A percentile compares a stretch with the other conserved stretches of the same genome.
Evolutionary conservation across 2,329 filamentous ascomycete genomes (phyloP).

Genomic region (Verruconis gallopava): DNA sequence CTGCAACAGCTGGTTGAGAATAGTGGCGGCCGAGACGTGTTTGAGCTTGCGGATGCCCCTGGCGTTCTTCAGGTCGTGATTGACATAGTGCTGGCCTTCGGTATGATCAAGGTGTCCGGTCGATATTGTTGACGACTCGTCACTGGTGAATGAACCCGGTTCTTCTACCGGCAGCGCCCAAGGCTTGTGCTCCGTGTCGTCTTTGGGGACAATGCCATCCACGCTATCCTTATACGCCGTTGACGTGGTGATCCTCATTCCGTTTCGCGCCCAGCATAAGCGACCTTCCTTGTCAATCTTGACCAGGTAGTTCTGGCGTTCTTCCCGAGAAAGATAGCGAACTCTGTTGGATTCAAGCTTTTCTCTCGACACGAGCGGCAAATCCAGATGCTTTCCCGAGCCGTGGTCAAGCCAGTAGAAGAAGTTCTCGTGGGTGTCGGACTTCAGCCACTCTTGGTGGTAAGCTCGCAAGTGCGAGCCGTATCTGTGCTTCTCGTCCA

Average conservation of each 20-base stretch:
- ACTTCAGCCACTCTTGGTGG: constrained; percentile 70
- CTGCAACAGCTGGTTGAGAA: constrained; percentile 67
- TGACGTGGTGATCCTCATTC: constrained; percentile 62
- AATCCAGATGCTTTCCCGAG: constrained; percentile 55
- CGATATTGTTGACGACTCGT: neutral
- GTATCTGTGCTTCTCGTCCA: constrained; percentile 76
- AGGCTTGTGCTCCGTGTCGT: constrained; percentile 29
- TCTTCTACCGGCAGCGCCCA: constrained; percentile 15
- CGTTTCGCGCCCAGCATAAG: constrained; percentile 81
- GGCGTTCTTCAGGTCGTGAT: constrained; percentile 47
- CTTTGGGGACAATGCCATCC: constrained; percentile 40
- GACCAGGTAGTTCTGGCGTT: constrained; percentile 69
- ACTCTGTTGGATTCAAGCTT: constrained; percentile 66
- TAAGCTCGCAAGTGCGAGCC: constrained; percentile 72
- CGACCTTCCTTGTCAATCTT: constrained; percentile 60
- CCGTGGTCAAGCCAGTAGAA: constrained; percentile 89
- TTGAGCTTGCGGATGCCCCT: constrained; percentile 49
- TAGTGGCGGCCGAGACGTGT: constrained; percentile 56
- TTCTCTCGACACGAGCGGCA: constrained; percentile 60
- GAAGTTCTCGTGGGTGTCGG: constrained; percentile 71
- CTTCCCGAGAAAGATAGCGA: constrained; percentile 70
- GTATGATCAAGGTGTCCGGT: constrained; percentile 30
- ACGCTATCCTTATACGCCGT: constrained; percentile 67
- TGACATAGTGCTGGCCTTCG: constrained; percentile 51
- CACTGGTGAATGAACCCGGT: neutral